Percentiles rank a stretch among this genome's conserved stretches.
Conservation (phyloP, 2,329 filamentous ascomycete species). For the Capronia americana region DNA sequence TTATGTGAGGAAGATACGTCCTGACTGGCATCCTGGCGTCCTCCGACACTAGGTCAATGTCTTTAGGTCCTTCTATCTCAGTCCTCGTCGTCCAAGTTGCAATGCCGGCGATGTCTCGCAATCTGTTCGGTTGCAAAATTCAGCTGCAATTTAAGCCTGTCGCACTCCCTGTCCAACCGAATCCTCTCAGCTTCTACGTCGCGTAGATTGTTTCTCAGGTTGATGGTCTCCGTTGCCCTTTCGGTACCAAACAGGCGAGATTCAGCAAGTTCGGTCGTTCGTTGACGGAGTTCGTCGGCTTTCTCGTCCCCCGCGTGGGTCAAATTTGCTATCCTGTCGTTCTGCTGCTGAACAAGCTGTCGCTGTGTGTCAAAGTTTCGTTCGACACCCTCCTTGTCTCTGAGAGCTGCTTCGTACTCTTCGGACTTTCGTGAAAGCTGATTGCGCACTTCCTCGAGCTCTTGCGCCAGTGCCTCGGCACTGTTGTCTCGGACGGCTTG, state of each 20-base stretch:
- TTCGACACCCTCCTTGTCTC: background rate
- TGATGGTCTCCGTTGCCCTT: background rate
- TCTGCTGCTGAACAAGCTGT: constrained; percentile 8
- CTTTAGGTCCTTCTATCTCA: background rate
- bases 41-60: no score
- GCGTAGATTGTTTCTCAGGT: background rate
- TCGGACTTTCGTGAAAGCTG: background rate
- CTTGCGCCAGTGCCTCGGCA: background rate
- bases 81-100: constrained; percentile 1
- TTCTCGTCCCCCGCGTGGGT: background rate
- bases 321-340: constrained; percentile 6
- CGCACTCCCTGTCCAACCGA: background rate
- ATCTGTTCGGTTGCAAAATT: constrained; percentile 7
- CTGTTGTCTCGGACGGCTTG: constrained; percentile 5
- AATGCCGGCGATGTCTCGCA: background rate
- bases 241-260: constrained; percentile 1
- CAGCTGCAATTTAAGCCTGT: background rate
- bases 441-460: background rate
- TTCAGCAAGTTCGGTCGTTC: background rate
- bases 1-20: background rate
- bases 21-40: background rate
- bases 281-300: background rate
- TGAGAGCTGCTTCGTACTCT: background rate
- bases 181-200: background rate
- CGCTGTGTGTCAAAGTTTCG: constrained; percentile 3